phyloP scores from a whole-genome alignment of 202 grass and related monocot species.

The Setaria viridis region DNA sequence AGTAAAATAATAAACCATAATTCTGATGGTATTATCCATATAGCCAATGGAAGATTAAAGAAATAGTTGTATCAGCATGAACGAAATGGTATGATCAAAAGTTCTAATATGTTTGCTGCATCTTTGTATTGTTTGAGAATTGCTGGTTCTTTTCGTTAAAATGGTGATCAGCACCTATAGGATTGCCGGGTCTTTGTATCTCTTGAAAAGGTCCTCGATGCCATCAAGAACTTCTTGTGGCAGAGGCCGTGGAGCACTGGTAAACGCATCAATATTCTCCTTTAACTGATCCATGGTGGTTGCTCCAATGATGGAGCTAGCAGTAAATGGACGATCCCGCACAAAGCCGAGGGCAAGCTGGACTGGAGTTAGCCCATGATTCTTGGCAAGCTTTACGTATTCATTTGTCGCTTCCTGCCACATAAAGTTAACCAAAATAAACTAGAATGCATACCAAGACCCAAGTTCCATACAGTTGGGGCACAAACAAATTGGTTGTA shows the following conservation, averaged over 20 bases:
- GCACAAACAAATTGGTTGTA: background rate
- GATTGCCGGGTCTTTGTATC: conserved; percentile 83
- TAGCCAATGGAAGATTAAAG: conserved; percentile 3
- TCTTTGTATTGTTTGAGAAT: background rate
- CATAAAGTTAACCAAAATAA: conserved; percentile 19
- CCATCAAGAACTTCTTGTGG: conserved; percentile 57
- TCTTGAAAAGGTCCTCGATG: conserved; percentile 82
- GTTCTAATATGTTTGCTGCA: background rate
- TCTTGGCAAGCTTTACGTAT: conserved; percentile 77
- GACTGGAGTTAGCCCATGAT: conserved; percentile 79
- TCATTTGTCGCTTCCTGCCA: conserved; percentile 69
- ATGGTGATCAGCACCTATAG: conserved; percentile 37
- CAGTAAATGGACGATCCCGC: conserved; percentile 72
- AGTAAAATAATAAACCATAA: background rate
- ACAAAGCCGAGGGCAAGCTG: conserved; percentile 87
- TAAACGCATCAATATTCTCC: conserved; percentile 82
- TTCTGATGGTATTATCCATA: background rate
- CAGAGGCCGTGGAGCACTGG: conserved; percentile 59
- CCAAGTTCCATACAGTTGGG: background rate
- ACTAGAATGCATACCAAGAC: background rate
- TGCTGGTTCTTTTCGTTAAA: background rate
- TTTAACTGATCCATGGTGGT: conserved; percentile 83
- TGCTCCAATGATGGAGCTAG: conserved; percentile 84
- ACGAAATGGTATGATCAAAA: conserved; percentile 9
- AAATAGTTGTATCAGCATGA: conserved; percentile 6